A percentile compares a stretch with the other conserved stretches of the same genome.
phyloP scores from a whole-genome alignment of 345 rosid genomes.

The Raphanus sativus region DNA sequence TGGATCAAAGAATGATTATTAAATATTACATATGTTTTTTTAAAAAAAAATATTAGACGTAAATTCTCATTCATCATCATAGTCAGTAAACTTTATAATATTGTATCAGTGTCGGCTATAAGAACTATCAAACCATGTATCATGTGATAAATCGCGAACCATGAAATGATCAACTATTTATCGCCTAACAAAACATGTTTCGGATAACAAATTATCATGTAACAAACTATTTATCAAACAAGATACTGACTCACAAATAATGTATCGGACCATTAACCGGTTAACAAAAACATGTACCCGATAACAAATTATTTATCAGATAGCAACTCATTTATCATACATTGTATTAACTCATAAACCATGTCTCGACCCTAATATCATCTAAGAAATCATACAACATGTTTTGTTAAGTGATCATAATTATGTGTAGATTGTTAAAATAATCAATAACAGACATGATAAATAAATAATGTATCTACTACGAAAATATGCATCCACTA shows the following conservation, averaged over 20 bases:
- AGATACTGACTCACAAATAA: background rate
- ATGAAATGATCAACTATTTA: background rate
- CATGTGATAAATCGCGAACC: background rate
- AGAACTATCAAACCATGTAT: background rate
- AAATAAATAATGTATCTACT: background rate
- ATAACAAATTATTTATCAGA: no score
- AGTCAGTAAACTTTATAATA: background rate
- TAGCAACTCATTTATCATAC: no score
- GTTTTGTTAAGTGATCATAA: background rate
- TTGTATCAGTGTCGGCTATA: background rate
- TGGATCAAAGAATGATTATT: background rate
- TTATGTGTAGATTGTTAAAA: background rate
- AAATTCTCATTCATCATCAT: background rate
- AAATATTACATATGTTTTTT: background rate
- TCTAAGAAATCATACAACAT: background rate
- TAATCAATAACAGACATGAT: background rate
- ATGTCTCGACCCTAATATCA: no score
- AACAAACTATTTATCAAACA: background rate
- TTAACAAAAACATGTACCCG: no score
- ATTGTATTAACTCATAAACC: no score
- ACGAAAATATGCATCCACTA: background rate
- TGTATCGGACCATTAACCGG: background rate
- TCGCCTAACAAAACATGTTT: no score
- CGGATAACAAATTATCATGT: no score
- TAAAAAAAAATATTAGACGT: no score